Evolutionary conservation across 441 rosid species (phyloP).

Genomic region (Erodium trifolium): DNA sequence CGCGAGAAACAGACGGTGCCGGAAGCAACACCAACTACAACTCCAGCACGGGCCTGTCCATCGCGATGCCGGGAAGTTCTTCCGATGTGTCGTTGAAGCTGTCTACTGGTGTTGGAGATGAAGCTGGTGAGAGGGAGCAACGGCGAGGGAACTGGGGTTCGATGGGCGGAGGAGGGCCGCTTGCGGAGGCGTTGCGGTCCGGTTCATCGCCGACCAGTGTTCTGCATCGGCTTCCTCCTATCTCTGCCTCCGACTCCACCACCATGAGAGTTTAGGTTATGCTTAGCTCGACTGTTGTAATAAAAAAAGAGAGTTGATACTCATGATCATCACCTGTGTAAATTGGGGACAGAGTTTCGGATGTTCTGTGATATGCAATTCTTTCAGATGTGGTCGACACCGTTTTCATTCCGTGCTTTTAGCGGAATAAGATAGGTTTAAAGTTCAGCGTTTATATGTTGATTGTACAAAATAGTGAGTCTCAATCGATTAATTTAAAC

Average conservation of each 20-base stretch:
- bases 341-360: too few species aligned
- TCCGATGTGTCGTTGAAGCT: background rate
- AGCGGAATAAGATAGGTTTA: too few species aligned
- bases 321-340: too few species aligned
- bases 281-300: background rate
- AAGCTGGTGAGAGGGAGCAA: slow-evolving; percentile 25
- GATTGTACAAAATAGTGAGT: too few species aligned
- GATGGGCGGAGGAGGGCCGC: slow-evolving; percentile 49
- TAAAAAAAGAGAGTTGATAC: too few species aligned
- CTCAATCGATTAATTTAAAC: too few species aligned
- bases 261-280: too few species aligned
- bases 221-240: slow-evolving; percentile 46
- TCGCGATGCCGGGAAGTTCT: slow-evolving; percentile 40
- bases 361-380: too few species aligned
- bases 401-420: too few species aligned
- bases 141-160: slow-evolving; percentile 42
- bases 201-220: slow-evolving; percentile 71
- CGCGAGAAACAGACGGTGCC: slow-evolving; percentile 42
- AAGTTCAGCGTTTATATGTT: too few species aligned
- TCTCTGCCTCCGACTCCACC: too few species aligned
- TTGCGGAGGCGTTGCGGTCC: slow-evolving; percentile 70
- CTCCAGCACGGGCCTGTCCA: slow-evolving; percentile 45
- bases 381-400: too few species aligned
- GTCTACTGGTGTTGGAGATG: slow-evolving; percentile 26
- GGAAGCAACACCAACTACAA: slow-evolving; percentile 22